Percentiles rank a stretch among this genome's conserved stretches.
Conservation (phyloP, 345 rosid genomes). For the Citrus trifoliata region DNA sequence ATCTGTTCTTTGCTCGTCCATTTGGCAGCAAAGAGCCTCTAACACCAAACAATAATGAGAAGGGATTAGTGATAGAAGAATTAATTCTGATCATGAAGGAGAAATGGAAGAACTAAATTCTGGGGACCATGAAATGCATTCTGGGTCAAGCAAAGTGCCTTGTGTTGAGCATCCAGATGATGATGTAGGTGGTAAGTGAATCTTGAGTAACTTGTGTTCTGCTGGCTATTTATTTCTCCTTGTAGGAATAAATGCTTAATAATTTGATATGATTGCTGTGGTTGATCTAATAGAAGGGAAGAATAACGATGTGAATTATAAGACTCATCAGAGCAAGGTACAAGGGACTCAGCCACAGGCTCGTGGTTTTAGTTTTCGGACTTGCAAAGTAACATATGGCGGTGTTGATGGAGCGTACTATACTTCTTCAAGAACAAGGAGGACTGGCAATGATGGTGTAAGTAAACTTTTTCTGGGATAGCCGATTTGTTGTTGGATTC, state of each 20-base stretch:
- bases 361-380: constrained; percentile 35
- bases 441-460: constrained; percentile 71
- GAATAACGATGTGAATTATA: constrained; percentile 22
- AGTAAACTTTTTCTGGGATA: constrained; percentile 3
- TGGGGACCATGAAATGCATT: constrained; percentile 1
- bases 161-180: constrained; percentile 75
- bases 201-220: neutral
- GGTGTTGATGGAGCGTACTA: constrained; percentile 84
- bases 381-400: constrained; percentile 68
- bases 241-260: neutral
- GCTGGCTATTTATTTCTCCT: neutral
- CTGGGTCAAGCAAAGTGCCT: constrained; percentile 37
- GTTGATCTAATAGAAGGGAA: constrained; percentile 35
- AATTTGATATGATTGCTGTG: constrained; percentile 10
- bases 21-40: constrained; percentile 21
- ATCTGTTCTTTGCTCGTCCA: constrained; percentile 63
- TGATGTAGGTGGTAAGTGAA: constrained; percentile 43
- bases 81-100: constrained; percentile 52
- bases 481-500: neutral
- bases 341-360: constrained; percentile 31
- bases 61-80: constrained; percentile 63
- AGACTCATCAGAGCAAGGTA: constrained; percentile 21
- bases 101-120: constrained; percentile 16
- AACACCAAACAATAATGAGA: constrained; percentile 9
- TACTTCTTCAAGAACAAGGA: constrained; percentile 57